These are phyloP conservation scores for Mycena belliarum DNA, from an alignment of 768 basidiomycete species.

Conservation along the genomic window DNA sequence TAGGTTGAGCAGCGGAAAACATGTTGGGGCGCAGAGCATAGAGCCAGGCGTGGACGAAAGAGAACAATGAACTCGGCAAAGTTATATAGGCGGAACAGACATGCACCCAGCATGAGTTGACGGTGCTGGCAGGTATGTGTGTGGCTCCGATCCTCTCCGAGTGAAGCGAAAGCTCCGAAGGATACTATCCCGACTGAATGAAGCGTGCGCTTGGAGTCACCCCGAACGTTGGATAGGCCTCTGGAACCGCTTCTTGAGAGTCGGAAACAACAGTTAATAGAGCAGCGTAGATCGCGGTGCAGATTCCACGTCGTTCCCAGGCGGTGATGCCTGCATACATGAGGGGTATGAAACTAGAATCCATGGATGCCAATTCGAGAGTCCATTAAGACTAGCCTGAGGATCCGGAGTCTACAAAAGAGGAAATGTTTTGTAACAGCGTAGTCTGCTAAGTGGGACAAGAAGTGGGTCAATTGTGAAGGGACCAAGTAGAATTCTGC, in stretches of 20 bases:
- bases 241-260: background rate
- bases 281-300: background rate
- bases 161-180: conserved; percentile 6
- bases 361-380: too few species aligned
- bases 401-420: too few species aligned
- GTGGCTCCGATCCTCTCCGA: conserved; percentile 2
- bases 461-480: too few species aligned
- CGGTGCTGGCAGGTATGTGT: conserved; percentile 1
- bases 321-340: conserved; percentile 1
- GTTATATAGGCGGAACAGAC: conserved; percentile 17
- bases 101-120: conserved; percentile 19
- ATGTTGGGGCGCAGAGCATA: conserved; percentile 13
- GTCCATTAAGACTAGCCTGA: too few species aligned
- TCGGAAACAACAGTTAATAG: background rate
- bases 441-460: too few species aligned
- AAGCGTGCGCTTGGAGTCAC: background rate
- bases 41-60: conserved; percentile 12
- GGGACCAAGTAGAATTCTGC: too few species aligned
- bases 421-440: too few species aligned
- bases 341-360: too few species aligned
- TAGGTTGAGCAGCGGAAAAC: conserved; percentile 17
- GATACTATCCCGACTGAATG: background rate
- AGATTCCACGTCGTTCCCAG: conserved; percentile 1
- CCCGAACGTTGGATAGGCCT: background rate
- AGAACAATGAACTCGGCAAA: conserved; percentile 10